Evolutionary conservation across 2,329 filamentous ascomycete species (phyloP).

Genomic region (Fusarium dimerum): DNA sequence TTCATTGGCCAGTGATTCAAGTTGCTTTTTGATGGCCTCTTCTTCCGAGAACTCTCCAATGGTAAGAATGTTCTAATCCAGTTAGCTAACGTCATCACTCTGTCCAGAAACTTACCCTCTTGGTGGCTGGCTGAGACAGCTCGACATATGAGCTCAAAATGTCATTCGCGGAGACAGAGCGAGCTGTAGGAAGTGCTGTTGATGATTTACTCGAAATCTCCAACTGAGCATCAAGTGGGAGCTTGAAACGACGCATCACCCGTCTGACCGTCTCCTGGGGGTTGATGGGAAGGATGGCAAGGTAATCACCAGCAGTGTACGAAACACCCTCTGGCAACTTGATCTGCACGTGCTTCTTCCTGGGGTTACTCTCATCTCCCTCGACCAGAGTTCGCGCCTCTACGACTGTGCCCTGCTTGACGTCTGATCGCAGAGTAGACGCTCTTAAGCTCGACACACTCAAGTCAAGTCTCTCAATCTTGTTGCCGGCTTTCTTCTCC

Average conservation of each 20-base stretch:
- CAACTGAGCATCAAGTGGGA: slow-evolving; percentile 68
- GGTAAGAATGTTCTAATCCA: slow-evolving; percentile 34
- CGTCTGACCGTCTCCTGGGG: slow-evolving; percentile 60
- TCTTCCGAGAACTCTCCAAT: slow-evolving; percentile 50
- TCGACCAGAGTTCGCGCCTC: not conserved
- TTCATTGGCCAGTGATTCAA: slow-evolving; percentile 48
- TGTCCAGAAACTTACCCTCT: slow-evolving; percentile 46
- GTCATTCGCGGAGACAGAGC: slow-evolving; percentile 59
- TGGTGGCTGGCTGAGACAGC: slow-evolving; percentile 69
- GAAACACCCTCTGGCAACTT: slow-evolving; percentile 63
- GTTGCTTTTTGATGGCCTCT: slow-evolving; percentile 39
- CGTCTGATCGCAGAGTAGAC: slow-evolving; percentile 7
- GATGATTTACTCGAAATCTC: slow-evolving; percentile 54
- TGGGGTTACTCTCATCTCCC: not conserved
- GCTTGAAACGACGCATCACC: slow-evolving; percentile 65
- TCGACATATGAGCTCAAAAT: slow-evolving; percentile 72
- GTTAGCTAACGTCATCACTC: too few species aligned
- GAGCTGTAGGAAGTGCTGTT: slow-evolving; percentile 54
- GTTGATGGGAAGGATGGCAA: slow-evolving; percentile 72
- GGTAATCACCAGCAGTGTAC: slow-evolving; percentile 73
- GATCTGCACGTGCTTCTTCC: slow-evolving; percentile 66
- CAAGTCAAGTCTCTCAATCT: not conserved
- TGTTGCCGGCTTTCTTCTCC: not conserved
- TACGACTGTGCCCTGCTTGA: slow-evolving; percentile 4
- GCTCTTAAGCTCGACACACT: slow-evolving; percentile 4